phyloP scores from a whole-genome alignment of 768 basidiomycete species.

The Mycena sanguinolenta region DNA sequence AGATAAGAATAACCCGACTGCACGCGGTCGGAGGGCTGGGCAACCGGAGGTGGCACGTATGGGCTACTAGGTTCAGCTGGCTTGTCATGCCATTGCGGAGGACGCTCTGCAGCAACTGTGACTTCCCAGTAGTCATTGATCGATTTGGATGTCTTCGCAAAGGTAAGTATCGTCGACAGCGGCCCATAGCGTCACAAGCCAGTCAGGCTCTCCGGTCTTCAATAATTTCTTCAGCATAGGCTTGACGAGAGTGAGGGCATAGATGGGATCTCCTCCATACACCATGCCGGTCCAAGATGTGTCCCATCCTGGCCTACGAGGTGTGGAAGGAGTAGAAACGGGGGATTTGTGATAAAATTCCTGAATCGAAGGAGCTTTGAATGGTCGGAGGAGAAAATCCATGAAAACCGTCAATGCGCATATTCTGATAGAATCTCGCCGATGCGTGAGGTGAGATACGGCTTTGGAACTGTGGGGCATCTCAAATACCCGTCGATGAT shows the following conservation, averaged over 20 bases:
- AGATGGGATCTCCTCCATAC: constrained; percentile 10
- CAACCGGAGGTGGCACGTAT: not conserved
- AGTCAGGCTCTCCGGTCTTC: not conserved
- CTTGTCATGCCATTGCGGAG: constrained; percentile 10
- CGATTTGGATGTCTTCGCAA: not conserved
- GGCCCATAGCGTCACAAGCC: not conserved
- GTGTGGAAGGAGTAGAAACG: not conserved
- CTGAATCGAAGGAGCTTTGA: constrained; percentile 5
- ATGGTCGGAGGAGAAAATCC: constrained; percentile 3
- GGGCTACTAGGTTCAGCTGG: not conserved
- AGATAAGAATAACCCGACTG: constrained; percentile 2
- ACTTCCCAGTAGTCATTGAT: constrained; percentile 13
- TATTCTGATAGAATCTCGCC: not conserved
- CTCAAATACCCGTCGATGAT: not conserved
- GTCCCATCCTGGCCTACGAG: constrained; percentile 7
- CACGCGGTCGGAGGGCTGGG: not conserved
- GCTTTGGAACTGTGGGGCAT: not conserved
- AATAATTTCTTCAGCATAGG: not conserved
- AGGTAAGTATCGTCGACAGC: constrained; percentile 1
- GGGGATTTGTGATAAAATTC: not conserved
- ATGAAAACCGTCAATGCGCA: constrained; percentile 2
- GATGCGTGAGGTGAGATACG: not conserved
- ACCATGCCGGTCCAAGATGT: constrained; percentile 5
- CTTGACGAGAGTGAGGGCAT: not conserved
- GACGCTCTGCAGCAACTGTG: not conserved